These are phyloP conservation scores for Avena atlantica DNA, from an alignment of 176 grass and related monocot species.

Conservation along the genomic window DNA sequence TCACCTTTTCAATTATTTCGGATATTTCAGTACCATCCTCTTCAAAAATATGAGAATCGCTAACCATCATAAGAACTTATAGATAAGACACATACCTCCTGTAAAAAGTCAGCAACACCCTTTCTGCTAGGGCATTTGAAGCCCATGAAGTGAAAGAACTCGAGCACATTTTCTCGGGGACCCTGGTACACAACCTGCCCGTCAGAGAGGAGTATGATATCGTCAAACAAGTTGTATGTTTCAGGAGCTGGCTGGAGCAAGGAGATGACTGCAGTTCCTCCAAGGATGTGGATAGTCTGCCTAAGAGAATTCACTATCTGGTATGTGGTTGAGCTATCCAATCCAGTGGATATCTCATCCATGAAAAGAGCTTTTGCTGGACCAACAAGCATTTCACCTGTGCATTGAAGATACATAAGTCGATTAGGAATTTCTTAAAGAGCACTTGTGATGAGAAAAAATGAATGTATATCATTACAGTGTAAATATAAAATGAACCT, in stretches of 20 bases:
- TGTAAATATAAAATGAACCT: neutral
- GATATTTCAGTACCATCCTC: constrained; percentile 35
- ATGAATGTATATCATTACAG: neutral
- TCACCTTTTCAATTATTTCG: constrained; percentile 68
- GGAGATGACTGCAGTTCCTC: constrained; percentile 80
- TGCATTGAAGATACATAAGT: constrained; percentile 9
- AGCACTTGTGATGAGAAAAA: neutral
- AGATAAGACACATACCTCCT: constrained; percentile 69
- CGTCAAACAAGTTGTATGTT: constrained; percentile 94
- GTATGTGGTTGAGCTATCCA: constrained; percentile 94
- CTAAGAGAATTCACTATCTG: constrained; percentile 89
- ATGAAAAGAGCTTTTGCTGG: constrained; percentile 92
- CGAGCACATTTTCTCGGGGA: constrained; percentile 74
- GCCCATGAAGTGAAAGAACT: constrained; percentile 89
- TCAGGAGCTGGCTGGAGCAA: constrained; percentile 95
- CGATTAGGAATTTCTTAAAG: constrained; percentile 34
- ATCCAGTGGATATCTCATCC: constrained; percentile 97
- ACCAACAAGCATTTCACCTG: constrained; percentile 98
- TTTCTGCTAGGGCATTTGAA: constrained; percentile 89
- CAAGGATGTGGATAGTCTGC: constrained; percentile 82
- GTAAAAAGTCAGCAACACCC: constrained; percentile 90
- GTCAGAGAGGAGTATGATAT: constrained; percentile 90
- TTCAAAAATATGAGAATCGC: constrained; percentile 28
- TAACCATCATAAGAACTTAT: constrained; percentile 9
- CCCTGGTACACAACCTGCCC: constrained; percentile 91